Base-by-base conservation (phyloP, 371 early-diverging fungal genomes). In the Umbelopsis sp. region DNA sequence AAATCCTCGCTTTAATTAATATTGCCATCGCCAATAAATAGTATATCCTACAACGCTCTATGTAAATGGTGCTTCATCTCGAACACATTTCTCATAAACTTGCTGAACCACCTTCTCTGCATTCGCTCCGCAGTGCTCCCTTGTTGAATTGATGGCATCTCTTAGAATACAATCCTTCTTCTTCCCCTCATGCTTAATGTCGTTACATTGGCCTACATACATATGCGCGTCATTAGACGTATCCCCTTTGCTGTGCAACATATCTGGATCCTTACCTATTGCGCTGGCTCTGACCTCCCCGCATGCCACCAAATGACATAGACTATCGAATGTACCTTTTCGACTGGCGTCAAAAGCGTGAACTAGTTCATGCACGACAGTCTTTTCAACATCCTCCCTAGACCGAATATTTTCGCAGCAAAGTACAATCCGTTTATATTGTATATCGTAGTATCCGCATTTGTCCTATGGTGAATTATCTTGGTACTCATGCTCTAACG, bases 271-370 rank as follows among this genome's bases (percentile, higher is more conserved):
- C 50, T 52, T 76, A 77, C 82, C 83, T 62, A 83, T 53, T 18
- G 76, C 72, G 44, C 74, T 74, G 9, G 83, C 83, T 44, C 80
- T 72, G n/a, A 83, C 65, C 64, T 83, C 83, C 12, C 80, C 83
- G 68, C 83, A 83, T 7, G 83, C 83, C 53, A 83, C 69, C 4
- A 76, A 45, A 67, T 83, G 83, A 65, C 79, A 80, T 4, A 79
- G 66, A 44, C 76, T 79, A 7, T 67, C 71, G 51, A 83, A 80
- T 16, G 64, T 70, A 10, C 83, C 83, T 50, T 73, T 77, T 35
- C 83, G 68, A 24, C 73, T 65, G 2, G 74, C 72, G 62, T 83
- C 83, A 66, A 83, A 83, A 32, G 83, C 83, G 66, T 83, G 83
- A 1, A 79, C 79, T 5, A 83, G 69, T 48, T 83, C 83, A 70